phyloP scores from a whole-genome alignment of 352 stramenopile genomes.

The Pythium phragmitis region DNA sequence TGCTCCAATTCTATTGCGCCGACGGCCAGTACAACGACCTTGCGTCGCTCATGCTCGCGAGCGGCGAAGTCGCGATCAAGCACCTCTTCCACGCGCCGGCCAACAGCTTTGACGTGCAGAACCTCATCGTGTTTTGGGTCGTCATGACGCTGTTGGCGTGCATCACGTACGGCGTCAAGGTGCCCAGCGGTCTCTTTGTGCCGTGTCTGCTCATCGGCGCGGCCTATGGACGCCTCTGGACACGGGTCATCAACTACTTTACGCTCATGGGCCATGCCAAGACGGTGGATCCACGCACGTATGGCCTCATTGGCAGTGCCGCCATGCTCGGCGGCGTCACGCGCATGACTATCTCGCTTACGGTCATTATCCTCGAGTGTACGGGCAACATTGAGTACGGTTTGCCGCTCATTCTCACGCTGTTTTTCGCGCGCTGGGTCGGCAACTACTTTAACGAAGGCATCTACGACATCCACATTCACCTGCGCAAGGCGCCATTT shows the following conservation, averaged over 20 bases:
- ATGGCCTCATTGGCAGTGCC: slow-evolving; percentile 95
- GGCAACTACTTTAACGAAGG: slow-evolving; percentile 98
- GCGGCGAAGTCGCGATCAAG: slow-evolving; percentile 93
- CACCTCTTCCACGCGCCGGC: slow-evolving; percentile 93
- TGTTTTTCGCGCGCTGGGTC: slow-evolving; percentile 96
- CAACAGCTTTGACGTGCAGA: slow-evolving; percentile 80
- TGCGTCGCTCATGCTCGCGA: slow-evolving; percentile 97
- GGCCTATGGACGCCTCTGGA: slow-evolving; percentile 90
- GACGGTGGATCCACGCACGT: slow-evolving; percentile 93
- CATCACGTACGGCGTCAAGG: slow-evolving; percentile 95
- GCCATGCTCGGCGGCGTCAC: slow-evolving; percentile 96
- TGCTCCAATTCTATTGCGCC: slow-evolving; percentile 95
- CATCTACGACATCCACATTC: slow-evolving; percentile 99
- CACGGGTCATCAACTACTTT: slow-evolving; percentile 83
- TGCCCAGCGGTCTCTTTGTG: slow-evolving; percentile 97
- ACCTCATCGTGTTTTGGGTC: slow-evolving; percentile 92
- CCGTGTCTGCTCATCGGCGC: slow-evolving; percentile 94
- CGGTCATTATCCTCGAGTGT: slow-evolving; percentile 98
- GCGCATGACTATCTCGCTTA: slow-evolving; percentile 98
- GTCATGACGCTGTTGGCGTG: slow-evolving; percentile 88
- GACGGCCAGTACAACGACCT: slow-evolving; percentile 97
- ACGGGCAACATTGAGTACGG: slow-evolving; percentile 99
- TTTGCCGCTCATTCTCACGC: slow-evolving; percentile 96
- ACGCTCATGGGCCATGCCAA: slow-evolving; percentile 51
- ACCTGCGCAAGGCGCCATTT: slow-evolving; percentile 96